Evolutionary conservation across 768 basidiomycete genomes (phyloP).

Genomic region (Psilocybe azurescens): DNA sequence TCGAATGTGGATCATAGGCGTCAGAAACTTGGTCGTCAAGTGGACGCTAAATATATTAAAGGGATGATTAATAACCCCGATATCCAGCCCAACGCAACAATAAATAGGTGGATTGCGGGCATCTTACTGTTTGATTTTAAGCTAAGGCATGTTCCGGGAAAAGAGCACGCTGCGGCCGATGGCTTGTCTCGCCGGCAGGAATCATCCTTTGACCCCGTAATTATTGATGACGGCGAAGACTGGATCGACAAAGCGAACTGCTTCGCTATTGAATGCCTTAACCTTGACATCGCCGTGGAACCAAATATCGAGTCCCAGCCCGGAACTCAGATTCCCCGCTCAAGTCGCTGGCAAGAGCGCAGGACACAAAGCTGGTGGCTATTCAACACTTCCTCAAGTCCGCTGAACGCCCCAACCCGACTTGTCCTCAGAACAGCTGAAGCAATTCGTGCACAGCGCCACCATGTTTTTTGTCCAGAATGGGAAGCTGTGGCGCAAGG

Average conservation of each 20-base stretch:
- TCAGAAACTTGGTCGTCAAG: slow-evolving; percentile 29
- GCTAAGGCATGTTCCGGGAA: slow-evolving; percentile 38
- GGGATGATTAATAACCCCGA: slow-evolving; percentile 43
- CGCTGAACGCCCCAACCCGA: no score
- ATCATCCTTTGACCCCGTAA: background rate
- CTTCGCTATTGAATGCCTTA: no score
- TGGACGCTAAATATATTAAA: slow-evolving; percentile 35
- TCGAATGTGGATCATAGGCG: slow-evolving; percentile 28
- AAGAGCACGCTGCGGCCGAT: slow-evolving; percentile 11
- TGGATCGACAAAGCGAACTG: slow-evolving; percentile 15
- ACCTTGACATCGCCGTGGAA: no score
- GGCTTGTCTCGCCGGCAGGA: background rate
- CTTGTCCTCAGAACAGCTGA: no score
- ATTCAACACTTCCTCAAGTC: no score
- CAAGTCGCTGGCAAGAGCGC: no score
- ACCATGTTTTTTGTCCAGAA: slow-evolving; percentile 19
- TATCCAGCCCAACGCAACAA: slow-evolving; percentile 36
- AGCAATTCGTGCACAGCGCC: no score
- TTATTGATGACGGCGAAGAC: background rate
- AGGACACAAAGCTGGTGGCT: no score
- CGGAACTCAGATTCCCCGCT: no score
- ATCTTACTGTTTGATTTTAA: slow-evolving; percentile 41
- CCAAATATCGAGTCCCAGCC: no score
- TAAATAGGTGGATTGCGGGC: slow-evolving; percentile 46
- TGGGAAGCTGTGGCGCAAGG: slow-evolving; percentile 20